Percentiles rank a stretch among this genome's conserved stretches.
Conservation (phyloP, 2,329 filamentous ascomycete species). For the Colletotrichum somersetense region DNA sequence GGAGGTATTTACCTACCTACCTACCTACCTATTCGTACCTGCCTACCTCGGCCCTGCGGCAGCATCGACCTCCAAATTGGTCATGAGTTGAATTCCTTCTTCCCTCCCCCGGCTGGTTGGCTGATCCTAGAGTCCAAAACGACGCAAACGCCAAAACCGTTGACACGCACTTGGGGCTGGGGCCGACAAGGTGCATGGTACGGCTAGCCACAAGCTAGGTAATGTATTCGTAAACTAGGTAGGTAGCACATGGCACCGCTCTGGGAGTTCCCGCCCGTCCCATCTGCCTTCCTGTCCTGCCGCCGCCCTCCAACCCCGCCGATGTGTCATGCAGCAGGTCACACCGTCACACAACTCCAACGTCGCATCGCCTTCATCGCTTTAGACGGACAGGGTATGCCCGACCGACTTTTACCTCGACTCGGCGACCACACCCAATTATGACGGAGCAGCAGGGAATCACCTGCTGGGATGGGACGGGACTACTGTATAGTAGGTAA, state of each 20-base stretch:
- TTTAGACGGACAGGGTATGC: constrained; percentile 26
- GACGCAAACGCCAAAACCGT: constrained; percentile 11
- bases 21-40: no score
- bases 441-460: constrained; percentile 12
- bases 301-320: constrained; percentile 22
- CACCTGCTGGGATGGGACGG: constrained; percentile 3
- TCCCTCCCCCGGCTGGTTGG: neutral
- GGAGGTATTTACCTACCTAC: no score
- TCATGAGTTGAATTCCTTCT: neutral
- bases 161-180: constrained; percentile 19
- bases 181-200: constrained; percentile 25
- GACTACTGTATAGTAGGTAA: neutral
- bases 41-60: no score
- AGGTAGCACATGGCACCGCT: constrained; percentile 29
- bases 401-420: constrained; percentile 8
- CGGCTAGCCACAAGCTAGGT: constrained; percentile 2
- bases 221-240: neutral
- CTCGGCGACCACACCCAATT: constrained; percentile 10
- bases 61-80: neutral
- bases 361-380: constrained; percentile 36
- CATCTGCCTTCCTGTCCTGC: constrained; percentile 26
- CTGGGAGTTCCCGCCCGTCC: constrained; percentile 41
- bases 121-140: constrained; percentile 8
- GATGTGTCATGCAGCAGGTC: constrained; percentile 36
- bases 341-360: constrained; percentile 30